phyloP scores from a whole-genome alignment of 169 alveolate genomes.

The Ichthyophthirius multifiliis region DNA sequence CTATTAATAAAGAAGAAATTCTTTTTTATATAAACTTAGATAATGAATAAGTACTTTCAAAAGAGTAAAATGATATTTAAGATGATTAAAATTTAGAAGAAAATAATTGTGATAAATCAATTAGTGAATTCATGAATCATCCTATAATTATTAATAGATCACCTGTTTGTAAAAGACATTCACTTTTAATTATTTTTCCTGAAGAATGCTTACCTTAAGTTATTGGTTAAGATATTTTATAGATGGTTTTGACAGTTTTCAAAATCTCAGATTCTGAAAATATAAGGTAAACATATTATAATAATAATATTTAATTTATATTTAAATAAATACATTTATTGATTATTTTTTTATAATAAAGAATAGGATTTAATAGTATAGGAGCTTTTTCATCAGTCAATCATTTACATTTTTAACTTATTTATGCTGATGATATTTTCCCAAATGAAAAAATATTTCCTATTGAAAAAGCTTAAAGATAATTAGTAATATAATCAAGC shows the following conservation, averaged over 20 bases:
- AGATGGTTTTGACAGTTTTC: not conserved
- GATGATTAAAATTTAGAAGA: not conserved
- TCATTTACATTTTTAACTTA: not conserved
- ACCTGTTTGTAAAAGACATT: not conserved
- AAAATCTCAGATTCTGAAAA: not conserved
- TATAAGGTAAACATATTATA: not conserved
- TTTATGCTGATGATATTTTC: not conserved
- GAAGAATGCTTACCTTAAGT: not conserved
- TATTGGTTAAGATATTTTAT: not conserved
- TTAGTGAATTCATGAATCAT: not conserved
- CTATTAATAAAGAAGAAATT: not conserved
- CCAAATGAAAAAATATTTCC: not conserved
- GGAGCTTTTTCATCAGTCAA: not conserved
- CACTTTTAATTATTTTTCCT: not conserved
- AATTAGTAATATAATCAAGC: not conserved
- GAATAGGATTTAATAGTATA: conserved; percentile 5
- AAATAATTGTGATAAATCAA: not conserved
- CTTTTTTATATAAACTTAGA: not conserved
- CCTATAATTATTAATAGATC: not conserved
- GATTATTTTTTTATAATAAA: not conserved
- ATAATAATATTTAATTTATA: not conserved
- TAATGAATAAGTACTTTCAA: not conserved
- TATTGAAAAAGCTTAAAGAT: not conserved
- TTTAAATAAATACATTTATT: not conserved
- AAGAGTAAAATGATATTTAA: not conserved